Conservation (phyloP, 2,329 filamentous ascomycete genomes). For the Blumeria hordei region DNA sequence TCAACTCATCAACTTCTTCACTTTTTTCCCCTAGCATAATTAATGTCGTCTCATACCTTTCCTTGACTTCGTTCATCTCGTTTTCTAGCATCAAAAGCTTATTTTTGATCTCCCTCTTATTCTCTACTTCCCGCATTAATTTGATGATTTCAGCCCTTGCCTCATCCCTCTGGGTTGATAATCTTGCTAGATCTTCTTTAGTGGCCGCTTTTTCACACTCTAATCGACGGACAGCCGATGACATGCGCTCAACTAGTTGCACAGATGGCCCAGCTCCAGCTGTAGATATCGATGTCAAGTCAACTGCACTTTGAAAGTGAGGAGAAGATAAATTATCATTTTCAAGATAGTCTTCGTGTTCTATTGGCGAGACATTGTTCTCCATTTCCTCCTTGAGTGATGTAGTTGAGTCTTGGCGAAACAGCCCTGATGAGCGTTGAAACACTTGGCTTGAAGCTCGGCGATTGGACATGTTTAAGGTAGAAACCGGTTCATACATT, state of each 20-base stretch:
- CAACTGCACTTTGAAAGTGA: constrained; percentile 48
- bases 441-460: constrained; percentile 10
- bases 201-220: constrained; percentile 79
- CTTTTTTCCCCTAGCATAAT: constrained; percentile 96
- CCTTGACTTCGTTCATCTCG: constrained; percentile 43
- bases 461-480: constrained; percentile 6
- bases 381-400: constrained; percentile 9
- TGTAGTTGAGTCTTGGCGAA: constrained; percentile 13
- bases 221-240: constrained; percentile 67
- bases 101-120: constrained; percentile 32
- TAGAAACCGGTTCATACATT: constrained; percentile 10
- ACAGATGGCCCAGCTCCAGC: constrained; percentile 79
- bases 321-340: constrained; percentile 31
- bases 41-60: constrained; percentile 69
- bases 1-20: constrained; percentile 77
- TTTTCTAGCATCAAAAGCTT: constrained; percentile 40
- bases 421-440: constrained; percentile 10
- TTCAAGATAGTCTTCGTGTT: constrained; percentile 23
- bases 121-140: constrained; percentile 69
- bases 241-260: constrained; percentile 90
- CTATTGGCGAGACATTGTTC: constrained; percentile 12
- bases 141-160: constrained; percentile 75
- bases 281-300: constrained; percentile 74
- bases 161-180: constrained; percentile 73
- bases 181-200: constrained; percentile 61